Conservation (phyloP, 139 green algal genomes). For the Deuterostichococcus epilithicus region DNA sequence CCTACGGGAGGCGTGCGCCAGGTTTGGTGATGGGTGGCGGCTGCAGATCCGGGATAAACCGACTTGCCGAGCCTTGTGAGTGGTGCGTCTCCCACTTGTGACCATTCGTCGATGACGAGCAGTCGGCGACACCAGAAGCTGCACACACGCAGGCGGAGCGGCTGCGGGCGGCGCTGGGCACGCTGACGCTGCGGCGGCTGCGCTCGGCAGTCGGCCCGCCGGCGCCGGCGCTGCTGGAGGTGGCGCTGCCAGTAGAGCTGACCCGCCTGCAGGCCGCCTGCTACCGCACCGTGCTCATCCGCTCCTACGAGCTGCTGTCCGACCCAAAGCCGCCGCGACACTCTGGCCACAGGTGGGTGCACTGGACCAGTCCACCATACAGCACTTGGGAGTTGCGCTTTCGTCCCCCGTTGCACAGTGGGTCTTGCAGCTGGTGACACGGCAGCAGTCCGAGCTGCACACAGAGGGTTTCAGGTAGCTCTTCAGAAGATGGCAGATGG, state of each 20-base stretch:
- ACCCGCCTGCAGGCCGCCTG: slow-evolving; percentile 36
- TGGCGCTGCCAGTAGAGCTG: slow-evolving; percentile 47
- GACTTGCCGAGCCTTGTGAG: no score
- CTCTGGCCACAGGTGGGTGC: slow-evolving; percentile 15
- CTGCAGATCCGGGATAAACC: no score
- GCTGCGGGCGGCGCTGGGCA: not conserved
- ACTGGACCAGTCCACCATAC: no score
- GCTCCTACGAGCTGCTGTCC: slow-evolving; percentile 53
- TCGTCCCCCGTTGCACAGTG: no score
- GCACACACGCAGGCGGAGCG: slow-evolving; percentile 9
- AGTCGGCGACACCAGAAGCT: slow-evolving; percentile 8
- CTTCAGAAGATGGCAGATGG: no score
- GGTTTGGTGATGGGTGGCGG: no score
- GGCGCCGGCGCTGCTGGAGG: slow-evolving; percentile 7
- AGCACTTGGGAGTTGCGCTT: no score
- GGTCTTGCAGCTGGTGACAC: no score
- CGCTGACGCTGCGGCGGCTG: slow-evolving; percentile 12
- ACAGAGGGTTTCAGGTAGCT: no score
- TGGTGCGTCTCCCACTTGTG: no score
- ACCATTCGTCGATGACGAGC: not conserved
- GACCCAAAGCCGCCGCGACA: slow-evolving; percentile 47
- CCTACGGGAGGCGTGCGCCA: no score
- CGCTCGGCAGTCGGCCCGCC: slow-evolving; percentile 9
- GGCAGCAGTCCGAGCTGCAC: no score
- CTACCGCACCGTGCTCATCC: slow-evolving; percentile 53